These are phyloP conservation scores for Quercus aquifolioides DNA, from an alignment of 306 rosid species.

Conservation along the genomic window DNA sequence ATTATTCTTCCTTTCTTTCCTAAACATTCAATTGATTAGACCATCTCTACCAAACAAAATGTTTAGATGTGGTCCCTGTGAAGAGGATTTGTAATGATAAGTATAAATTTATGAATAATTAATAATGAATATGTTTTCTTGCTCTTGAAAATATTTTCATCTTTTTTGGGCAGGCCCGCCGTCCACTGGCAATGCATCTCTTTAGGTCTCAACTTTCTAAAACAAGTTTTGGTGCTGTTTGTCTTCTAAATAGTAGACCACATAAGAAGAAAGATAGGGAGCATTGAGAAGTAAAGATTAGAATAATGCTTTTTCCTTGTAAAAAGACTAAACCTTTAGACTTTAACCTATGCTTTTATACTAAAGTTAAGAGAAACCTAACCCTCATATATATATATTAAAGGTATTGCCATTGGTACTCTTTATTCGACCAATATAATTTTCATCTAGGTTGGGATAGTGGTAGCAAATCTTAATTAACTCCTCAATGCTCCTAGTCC, in stretches of 20 bases:
- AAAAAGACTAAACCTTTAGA: constrained; percentile 27
- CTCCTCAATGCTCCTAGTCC: not conserved
- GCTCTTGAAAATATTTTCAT: not conserved
- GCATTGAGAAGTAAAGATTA: constrained; percentile 9
- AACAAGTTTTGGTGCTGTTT: constrained; percentile 51
- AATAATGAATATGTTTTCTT: not conserved
- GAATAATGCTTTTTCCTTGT: constrained; percentile 29
- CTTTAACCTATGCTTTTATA: constrained; percentile 17
- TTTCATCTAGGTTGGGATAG: not conserved
- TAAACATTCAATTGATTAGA: constrained; percentile 27
- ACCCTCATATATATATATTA: not conserved
- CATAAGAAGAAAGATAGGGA: constrained; percentile 16
- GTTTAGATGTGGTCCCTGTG: constrained; percentile 17
- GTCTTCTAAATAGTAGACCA: constrained; percentile 53
- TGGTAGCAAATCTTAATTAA: not conserved
- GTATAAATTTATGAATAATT: not conserved
- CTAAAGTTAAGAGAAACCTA: constrained; percentile 25
- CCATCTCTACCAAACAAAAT: constrained; percentile 13
- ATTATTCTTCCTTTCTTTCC: constrained; percentile 10
- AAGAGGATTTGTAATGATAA: constrained; percentile 12
- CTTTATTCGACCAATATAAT: not conserved
- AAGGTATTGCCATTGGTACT: not conserved
- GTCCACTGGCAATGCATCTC: constrained; percentile 24
- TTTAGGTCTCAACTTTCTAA: constrained; percentile 55
- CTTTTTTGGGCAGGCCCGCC: constrained; percentile 24